Evolutionary conservation across 495 filamentous ascomycete genomes (phyloP), one percentile per base, ranked within the genome.

Genomic region (Neurospora hispaniola): DNA sequence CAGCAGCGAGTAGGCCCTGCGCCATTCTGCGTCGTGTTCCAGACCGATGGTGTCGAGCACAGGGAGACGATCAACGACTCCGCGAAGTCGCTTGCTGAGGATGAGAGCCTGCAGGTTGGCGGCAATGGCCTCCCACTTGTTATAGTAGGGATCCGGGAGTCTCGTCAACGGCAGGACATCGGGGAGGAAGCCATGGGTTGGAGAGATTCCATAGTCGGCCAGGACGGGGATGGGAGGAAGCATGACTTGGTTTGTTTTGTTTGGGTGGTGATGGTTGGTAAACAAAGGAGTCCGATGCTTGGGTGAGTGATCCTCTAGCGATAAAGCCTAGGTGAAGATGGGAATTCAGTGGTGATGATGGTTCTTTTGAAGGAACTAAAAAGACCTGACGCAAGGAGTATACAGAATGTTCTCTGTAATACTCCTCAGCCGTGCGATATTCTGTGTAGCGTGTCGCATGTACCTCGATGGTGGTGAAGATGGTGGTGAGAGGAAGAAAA

Each of bases 141-240:
- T 88, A 81, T 98, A 99, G 85, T 97, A 98, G 0, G 90, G 88
- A 77, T 97, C 90, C 14, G 94, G 92, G 42, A 98, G 88, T 70
- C 86, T 79, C 70, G 91, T 88, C 72, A 98, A 84, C 42, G 96
- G 96, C n/a, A 90, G 82, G 74, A 93, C 89, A 39, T 90, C 81
- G 0, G 96, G 93, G 48, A 99, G 91, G 83, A 99, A 99, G 74
- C 96, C 96, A 85, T 93, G 85, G 68, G 90, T 85, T 54, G 90
- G 86, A 71, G 94, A 96, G 81, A 99, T 90, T 80, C 91, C 93
- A 83, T 97, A 98, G 79, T 97, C 91, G 77, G 87, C 85, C 43
- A 93, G 84, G 42, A 85, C 82, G 12, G 96, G 96, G 70, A 99
- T 86, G 42, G 92, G 90, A 73, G 93, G 92, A 78, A 94, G 86